phyloP scores from a whole-genome alignment of 1,284 basidiomycete species.

The Mycosarcoma mackinlayi region DNA sequence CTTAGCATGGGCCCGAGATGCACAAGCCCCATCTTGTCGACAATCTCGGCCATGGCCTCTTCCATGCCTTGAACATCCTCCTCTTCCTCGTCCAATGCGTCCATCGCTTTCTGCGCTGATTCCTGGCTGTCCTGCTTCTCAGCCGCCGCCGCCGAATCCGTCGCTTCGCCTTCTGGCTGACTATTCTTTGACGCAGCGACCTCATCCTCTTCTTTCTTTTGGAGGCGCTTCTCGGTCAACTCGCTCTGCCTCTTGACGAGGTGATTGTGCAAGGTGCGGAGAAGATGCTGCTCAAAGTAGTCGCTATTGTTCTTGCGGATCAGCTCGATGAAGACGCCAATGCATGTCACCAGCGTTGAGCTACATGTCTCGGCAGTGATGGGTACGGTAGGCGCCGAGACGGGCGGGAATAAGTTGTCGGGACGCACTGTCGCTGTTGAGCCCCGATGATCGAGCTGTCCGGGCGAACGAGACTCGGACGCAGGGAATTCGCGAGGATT shows the following conservation, averaged over 20 bases:
- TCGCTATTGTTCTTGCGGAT: slow-evolving; percentile 99
- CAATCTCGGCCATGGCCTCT: slow-evolving; percentile 84
- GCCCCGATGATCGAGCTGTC: slow-evolving; percentile 49
- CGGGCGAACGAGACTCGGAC: slow-evolving; percentile 45
- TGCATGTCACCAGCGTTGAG: slow-evolving; percentile 87
- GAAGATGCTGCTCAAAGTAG: slow-evolving; percentile 98
- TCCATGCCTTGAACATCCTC: slow-evolving; percentile 74
- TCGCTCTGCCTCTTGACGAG: slow-evolving; percentile 87
- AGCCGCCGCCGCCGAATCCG: slow-evolving; percentile 9
- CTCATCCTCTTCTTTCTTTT: slow-evolving; percentile 66
- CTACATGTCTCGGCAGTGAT: slow-evolving; percentile 76
- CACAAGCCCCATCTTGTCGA: slow-evolving; percentile 90
- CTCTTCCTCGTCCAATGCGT: slow-evolving; percentile 56
- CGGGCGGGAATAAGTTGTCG: slow-evolving; percentile 52
- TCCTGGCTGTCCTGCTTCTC: slow-evolving; percentile 38
- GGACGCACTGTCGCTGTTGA: slow-evolving; percentile 62
- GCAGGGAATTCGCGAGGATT: slow-evolving; percentile 54
- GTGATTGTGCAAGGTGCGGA: slow-evolving; percentile 90
- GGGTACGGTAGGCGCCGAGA: slow-evolving; percentile 47
- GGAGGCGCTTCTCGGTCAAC: slow-evolving; percentile 56
- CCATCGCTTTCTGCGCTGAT: slow-evolving; percentile 73
- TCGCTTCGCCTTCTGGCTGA: slow-evolving; percentile 10
- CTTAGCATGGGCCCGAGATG: slow-evolving; percentile 86
- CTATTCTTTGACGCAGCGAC: slow-evolving; percentile 29
- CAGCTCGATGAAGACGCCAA: slow-evolving; percentile 91